Conservation (phyloP, 2,329 filamentous ascomycete genomes). For the Pochonia chlamydosporia region DNA sequence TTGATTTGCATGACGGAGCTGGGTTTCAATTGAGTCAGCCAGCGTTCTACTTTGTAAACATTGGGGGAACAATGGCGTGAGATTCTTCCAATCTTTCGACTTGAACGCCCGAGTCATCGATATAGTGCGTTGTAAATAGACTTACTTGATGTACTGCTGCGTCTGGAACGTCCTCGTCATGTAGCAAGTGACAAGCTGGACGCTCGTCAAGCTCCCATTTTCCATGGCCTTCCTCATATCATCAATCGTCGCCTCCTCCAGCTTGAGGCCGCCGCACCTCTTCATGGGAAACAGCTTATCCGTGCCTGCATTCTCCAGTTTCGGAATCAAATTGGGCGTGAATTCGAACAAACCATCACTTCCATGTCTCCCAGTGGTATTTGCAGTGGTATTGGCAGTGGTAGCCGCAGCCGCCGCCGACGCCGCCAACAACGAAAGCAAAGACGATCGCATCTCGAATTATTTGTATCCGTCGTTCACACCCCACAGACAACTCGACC, state of each 20-base stretch:
- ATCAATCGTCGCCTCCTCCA: slow-evolving; percentile 67
- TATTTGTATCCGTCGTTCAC: neutral
- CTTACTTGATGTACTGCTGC: slow-evolving; percentile 58
- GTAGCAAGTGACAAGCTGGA: slow-evolving; percentile 58
- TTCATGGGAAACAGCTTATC: slow-evolving; percentile 54
- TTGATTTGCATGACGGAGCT: slow-evolving; percentile 61
- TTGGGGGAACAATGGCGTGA: no score
- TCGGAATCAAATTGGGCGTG: slow-evolving; percentile 26
- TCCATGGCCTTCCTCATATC: slow-evolving; percentile 55
- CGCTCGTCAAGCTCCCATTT: slow-evolving; percentile 48
- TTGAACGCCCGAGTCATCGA: no score
- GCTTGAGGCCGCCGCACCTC: slow-evolving; percentile 49
- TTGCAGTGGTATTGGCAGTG: neutral
- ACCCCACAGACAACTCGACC: slow-evolving; percentile 1
- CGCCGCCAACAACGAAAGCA: slow-evolving; percentile 4
- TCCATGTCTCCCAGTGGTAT: neutral
- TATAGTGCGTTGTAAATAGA: neutral
- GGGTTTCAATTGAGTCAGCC: neutral
- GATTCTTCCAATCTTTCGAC: no score
- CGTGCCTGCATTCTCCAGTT: slow-evolving; percentile 29
- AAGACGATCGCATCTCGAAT: slow-evolving; percentile 2
- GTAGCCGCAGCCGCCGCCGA: slow-evolving; percentile 3
- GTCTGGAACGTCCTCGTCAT: slow-evolving; percentile 55
- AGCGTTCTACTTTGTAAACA: neutral
- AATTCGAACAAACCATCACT: slow-evolving; percentile 15